Conservation (phyloP, 192 early-diverging fungal species). For the Endogone sp. region DNA sequence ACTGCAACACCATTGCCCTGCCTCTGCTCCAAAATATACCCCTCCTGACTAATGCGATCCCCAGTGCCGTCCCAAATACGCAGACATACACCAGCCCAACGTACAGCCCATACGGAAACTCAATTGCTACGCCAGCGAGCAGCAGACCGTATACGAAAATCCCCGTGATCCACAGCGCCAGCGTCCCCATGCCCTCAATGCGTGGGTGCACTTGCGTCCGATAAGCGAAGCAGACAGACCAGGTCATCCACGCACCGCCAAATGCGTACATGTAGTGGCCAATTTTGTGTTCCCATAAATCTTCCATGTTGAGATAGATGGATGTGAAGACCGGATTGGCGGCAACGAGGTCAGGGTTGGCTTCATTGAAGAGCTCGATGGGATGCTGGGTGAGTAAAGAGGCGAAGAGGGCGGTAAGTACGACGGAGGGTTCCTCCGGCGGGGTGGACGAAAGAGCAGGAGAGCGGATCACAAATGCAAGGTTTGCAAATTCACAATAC, state of each 20-base stretch:
- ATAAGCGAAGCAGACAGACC: slow-evolving; percentile 42
- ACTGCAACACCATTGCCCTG: slow-evolving; percentile 36
- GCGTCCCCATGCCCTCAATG: slow-evolving; percentile 6
- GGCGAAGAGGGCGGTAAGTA: background rate
- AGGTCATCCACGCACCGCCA: slow-evolving; percentile 45
- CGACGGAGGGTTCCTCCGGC: too few relatives aligned
- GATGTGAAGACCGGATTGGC: slow-evolving; percentile 28
- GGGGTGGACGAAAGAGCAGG: background rate
- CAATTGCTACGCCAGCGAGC: slow-evolving; percentile 31
- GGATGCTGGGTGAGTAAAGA: slow-evolving; percentile 17
- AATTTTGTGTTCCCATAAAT: slow-evolving; percentile 45
- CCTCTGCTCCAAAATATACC: slow-evolving; percentile 19
- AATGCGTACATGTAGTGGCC: slow-evolving; percentile 53
- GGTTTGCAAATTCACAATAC: background rate
- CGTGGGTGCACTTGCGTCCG: slow-evolving; percentile 30
- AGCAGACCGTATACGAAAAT: slow-evolving; percentile 25
- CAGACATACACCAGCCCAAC: slow-evolving; percentile 32
- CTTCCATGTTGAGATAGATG: slow-evolving; percentile 44
- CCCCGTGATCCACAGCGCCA: slow-evolving; percentile 20
- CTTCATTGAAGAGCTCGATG: slow-evolving; percentile 26
- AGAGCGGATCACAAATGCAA: background rate
- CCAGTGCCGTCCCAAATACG: slow-evolving; percentile 18
- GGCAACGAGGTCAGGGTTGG: slow-evolving; percentile 25
- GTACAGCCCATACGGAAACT: slow-evolving; percentile 30
- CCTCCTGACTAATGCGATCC: slow-evolving; percentile 6